Percentiles rank a stretch among this genome's conserved stretches.
Evolutionary conservation across 1,284 basidiomycete genomes (phyloP).

Genomic region (Fomitopsis betulina): DNA sequence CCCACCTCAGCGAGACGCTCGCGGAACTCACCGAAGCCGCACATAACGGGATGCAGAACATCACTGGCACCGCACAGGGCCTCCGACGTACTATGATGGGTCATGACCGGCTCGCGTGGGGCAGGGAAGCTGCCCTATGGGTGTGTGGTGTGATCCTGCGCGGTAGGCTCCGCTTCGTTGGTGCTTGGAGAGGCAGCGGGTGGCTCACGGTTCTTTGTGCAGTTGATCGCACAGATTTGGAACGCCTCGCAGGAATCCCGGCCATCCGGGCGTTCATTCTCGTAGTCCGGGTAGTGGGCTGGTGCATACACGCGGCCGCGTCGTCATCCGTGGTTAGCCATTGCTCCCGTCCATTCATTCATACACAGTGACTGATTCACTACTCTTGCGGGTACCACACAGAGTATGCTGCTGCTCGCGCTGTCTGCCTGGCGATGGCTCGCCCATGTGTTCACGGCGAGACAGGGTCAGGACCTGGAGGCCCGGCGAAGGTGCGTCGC

Average conservation of each 20-base stretch:
- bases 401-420: background rate
- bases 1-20: conserved; percentile 31
- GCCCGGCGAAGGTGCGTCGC: background rate
- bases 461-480: background rate
- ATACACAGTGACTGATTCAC: background rate
- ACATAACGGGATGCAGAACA: conserved; percentile 11
- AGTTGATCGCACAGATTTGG: background rate
- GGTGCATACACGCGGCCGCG: background rate
- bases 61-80: background rate
- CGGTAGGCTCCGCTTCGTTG: background rate
- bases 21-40: conserved; percentile 33
- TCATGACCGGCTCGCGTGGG: background rate
- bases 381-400: background rate
- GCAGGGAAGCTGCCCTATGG: background rate
- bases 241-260: background rate
- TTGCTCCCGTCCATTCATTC: background rate
- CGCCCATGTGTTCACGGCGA: background rate
- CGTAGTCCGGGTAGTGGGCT: background rate
- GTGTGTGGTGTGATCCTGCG: background rate
- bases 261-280: background rate
- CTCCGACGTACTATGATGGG: background rate
- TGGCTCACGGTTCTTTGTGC: background rate
- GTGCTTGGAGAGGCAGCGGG: background rate
- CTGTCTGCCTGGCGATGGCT: background rate
- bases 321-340: background rate